Conservation (phyloP, 345 rosid species). For the Tarenaya hassleriana region DNA sequence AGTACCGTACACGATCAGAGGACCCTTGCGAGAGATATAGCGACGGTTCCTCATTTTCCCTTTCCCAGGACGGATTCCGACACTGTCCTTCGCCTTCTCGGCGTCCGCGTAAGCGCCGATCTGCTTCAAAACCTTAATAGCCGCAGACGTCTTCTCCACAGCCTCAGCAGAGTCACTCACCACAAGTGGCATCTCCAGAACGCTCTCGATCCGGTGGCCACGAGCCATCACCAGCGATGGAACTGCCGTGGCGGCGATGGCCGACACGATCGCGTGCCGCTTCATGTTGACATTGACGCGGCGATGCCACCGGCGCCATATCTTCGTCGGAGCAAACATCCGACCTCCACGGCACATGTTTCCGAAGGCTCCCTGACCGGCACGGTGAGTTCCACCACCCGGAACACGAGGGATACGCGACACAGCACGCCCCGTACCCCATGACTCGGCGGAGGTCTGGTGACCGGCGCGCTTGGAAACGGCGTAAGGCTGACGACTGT, state of each 20-base stretch:
- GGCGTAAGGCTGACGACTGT: slow-evolving; percentile 72
- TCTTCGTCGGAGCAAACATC: no score
- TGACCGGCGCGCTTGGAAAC: slow-evolving; percentile 69
- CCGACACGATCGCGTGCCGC: slow-evolving; percentile 62
- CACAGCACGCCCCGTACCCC: slow-evolving; percentile 80
- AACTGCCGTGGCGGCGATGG: slow-evolving; percentile 64
- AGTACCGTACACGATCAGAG: slow-evolving; percentile 52
- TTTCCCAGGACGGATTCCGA: slow-evolving; percentile 59
- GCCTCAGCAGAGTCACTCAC: slow-evolving; percentile 47
- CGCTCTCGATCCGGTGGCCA: slow-evolving; percentile 56
- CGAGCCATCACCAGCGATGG: slow-evolving; percentile 73
- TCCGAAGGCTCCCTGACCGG: no score
- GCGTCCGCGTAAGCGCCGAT: slow-evolving; percentile 69
- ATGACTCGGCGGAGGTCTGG: no score
- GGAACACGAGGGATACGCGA: slow-evolving; percentile 87
- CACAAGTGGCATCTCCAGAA: slow-evolving; percentile 64
- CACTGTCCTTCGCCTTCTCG: slow-evolving; percentile 71
- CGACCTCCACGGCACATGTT: no score
- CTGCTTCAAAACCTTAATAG: slow-evolving; percentile 60
- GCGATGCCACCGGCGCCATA: no score
- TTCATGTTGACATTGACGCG: slow-evolving; percentile 65
- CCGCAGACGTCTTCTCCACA: no score
- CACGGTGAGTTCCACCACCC: slow-evolving; percentile 85
- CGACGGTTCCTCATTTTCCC: slow-evolving; percentile 77
- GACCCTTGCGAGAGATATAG: slow-evolving; percentile 70